Base-by-base conservation (phyloP, 495 filamentous ascomycete genomes). In the Neurospora sp. region DNA sequence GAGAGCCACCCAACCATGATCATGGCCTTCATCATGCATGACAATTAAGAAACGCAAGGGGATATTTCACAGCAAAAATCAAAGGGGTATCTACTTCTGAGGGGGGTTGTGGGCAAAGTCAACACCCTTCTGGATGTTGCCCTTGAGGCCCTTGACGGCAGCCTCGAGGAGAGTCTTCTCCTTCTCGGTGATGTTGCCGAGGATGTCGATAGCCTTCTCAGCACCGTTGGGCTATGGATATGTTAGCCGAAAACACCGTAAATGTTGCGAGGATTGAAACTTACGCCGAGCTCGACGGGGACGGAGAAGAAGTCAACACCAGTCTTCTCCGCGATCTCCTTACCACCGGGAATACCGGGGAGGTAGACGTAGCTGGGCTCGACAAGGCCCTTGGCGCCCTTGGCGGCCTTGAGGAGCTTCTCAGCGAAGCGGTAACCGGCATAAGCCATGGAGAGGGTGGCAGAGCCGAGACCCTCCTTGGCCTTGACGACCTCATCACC, bases 401-500 rank as follows among this genome's bases (percentile, higher is more conserved):
- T 90, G 74, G 85, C 81, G 74, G 94, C 96, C 87, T 92, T 96
- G 81, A 99, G 90, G 42, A 99, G 85, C 82, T 92, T 92, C 88
- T 98, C 94, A 78, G 96, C 91, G 81, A 97, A 97, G 76, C 94
- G 90, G 88, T 90, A 98, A 75, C 96, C 96, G 77, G 96, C 96
- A 81, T 92, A 98, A 72, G 96, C 96, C 96, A 99, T 99, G 75
- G 93, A 97, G 39, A 98, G 89, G 73, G 96, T 99, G 76, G 96
- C 96, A 45, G 94, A 97, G 75, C 96, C 96, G 79, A 90, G 89
- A 77, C 96, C 96, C 73, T 95, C 93, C 91, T 99, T 99, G 80
- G 96, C 96, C 87, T 96, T 90, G 80, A 98, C 96, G 77, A 99
- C 96, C 87, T 99, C 96, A 79, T 99, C 96, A 83, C 96, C 96